phyloP scores from a whole-genome alignment of 352 stramenopile genomes.

The Pythium brassicae region DNA sequence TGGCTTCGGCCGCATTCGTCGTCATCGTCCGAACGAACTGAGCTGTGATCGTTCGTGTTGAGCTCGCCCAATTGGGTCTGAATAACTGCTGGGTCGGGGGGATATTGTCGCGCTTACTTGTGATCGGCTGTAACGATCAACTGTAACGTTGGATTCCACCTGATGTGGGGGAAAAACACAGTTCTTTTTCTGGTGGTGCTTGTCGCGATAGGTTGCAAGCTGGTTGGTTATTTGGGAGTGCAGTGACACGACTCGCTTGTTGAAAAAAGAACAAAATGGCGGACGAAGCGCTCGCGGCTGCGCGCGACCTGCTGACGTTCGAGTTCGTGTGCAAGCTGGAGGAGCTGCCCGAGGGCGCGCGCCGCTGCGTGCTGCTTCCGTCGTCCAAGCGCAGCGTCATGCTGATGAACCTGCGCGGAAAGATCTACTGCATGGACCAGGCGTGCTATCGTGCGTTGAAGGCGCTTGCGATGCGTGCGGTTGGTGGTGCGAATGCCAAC shows the following conservation, averaged over 20 bases:
- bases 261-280: neutral
- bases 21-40: neutral
- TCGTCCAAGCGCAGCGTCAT: constrained; percentile 69
- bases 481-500: too few relatives aligned
- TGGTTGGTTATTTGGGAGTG: neutral
- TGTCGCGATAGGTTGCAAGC: neutral
- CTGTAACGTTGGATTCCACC: neutral
- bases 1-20: neutral
- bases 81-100: too few relatives aligned
- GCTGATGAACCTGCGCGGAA: constrained; percentile 49
- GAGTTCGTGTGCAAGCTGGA: constrained; percentile 65
- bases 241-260: neutral
- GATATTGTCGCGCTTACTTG: too few relatives aligned
- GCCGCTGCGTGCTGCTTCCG: constrained; percentile 54
- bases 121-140: neutral
- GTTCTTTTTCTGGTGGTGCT: too few relatives aligned
- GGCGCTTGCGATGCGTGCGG: neutral
- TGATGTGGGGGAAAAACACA: neutral
- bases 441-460: constrained; percentile 70
- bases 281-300: constrained; percentile 13
- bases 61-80: too few relatives aligned
- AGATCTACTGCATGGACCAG: constrained; percentile 84
- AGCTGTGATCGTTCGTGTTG: too few relatives aligned
- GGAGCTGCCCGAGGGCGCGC: constrained; percentile 48
- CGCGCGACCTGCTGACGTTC: constrained; percentile 39